Evolutionary conservation across 345 rosid genomes (phyloP).

Genomic region (Brassica incana): DNA sequence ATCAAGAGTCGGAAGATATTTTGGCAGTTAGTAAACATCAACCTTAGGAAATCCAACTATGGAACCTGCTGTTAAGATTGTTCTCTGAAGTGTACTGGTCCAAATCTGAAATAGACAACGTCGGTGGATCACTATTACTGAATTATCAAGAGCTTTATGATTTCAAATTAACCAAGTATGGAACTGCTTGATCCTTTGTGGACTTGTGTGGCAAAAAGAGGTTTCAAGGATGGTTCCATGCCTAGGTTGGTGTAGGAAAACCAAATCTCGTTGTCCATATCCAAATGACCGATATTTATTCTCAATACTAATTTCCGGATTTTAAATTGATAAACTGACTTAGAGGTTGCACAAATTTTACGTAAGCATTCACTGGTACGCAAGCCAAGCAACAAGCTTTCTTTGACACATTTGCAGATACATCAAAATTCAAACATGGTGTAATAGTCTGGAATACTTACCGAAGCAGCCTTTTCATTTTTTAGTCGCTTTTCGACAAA

Average conservation of each 20-base stretch:
- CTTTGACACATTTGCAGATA: slow-evolving; percentile 9
- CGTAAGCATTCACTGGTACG: background rate
- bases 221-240: slow-evolving; percentile 13
- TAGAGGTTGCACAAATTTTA: background rate
- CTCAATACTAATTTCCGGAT: background rate
- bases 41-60: slow-evolving; percentile 97
- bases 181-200: slow-evolving; percentile 9
- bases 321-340: background rate
- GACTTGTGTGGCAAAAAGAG: background rate
- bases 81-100: slow-evolving; percentile 99
- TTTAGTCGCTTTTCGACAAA: slow-evolving; percentile 91
- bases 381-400: slow-evolving; percentile 20
- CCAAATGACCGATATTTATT: background rate
- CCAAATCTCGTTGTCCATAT: slow-evolving; percentile 1
- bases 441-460: slow-evolving; percentile 44
- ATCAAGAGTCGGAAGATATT: background rate
- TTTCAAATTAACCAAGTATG: slow-evolving; percentile 4
- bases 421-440: slow-evolving; percentile 5
- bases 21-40: slow-evolving; percentile 16
- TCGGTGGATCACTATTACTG: background rate
- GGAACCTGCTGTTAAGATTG: slow-evolving; percentile 83
- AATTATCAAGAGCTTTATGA: background rate
- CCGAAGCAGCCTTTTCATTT: slow-evolving; percentile 97
- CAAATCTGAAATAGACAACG: slow-evolving; percentile 59
- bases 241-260: background rate